Conservation (phyloP, 331 rosid genomes). For the Quercus phellos region DNA sequence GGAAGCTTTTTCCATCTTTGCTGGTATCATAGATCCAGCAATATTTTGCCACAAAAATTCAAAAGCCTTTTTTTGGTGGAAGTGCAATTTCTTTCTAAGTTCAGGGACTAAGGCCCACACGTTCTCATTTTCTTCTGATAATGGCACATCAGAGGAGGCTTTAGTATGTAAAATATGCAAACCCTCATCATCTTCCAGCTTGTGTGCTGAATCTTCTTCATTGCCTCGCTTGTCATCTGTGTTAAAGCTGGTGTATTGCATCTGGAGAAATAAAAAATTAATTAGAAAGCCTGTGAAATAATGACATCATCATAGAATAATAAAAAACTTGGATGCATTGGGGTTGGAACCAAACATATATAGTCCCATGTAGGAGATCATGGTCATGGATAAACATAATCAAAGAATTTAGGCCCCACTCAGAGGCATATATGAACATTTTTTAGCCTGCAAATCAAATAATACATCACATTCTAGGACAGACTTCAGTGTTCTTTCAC, state of each 20-base stretch:
- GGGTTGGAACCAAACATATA: background rate
- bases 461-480: background rate
- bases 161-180: conserved; percentile 26
- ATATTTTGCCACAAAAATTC: conserved; percentile 87
- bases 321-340: background rate
- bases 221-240: conserved; percentile 47
- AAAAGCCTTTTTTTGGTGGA: conserved; percentile 84
- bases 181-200: conserved; percentile 41
- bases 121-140: conserved; percentile 49
- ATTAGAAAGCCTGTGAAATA: conserved; percentile 17
- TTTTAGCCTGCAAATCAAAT: background rate
- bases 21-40: conserved; percentile 74
- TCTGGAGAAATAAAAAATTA: conserved; percentile 35
- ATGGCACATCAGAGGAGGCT: conserved; percentile 31
- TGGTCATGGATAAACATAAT: background rate
- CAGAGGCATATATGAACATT: background rate
- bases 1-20: conserved; percentile 37
- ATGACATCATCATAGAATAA: background rate
- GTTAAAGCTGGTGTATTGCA: conserved; percentile 41
- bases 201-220: conserved; percentile 36
- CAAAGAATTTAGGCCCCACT: background rate
- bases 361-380: background rate
- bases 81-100: conserved; percentile 55
- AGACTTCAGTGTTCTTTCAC: conserved; percentile 1
- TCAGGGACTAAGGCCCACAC: conserved; percentile 89